These are phyloP conservation scores for Fusarium poae DNA, from an alignment of 2,329 filamentous ascomycete species.

Conservation along the genomic window DNA sequence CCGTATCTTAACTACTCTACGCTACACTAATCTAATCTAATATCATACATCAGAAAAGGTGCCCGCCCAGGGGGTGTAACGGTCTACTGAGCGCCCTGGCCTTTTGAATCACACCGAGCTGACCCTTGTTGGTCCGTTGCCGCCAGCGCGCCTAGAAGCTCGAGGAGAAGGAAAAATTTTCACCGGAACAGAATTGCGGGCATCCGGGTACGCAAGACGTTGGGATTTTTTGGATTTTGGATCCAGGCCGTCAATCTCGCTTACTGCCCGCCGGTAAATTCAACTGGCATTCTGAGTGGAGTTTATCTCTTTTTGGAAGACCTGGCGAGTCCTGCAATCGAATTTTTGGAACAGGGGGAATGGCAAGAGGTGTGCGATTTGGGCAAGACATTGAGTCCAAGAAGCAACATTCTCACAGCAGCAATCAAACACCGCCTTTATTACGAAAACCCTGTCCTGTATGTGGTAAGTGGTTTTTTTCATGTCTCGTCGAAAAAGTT, in stretches of 20 bases:
- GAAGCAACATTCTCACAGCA: slow-evolving; percentile 13
- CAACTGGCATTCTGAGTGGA: slow-evolving; percentile 48
- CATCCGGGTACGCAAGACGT: slow-evolving; percentile 48
- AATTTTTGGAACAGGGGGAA: slow-evolving; percentile 33
- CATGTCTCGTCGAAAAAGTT: slow-evolving; percentile 18
- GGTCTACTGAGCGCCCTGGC: slow-evolving; percentile 44
- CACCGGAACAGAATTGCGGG: slow-evolving; percentile 48
- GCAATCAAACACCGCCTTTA: slow-evolving; percentile 35
- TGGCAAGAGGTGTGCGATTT: slow-evolving; percentile 24
- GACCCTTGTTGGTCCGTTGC: slow-evolving; percentile 46
- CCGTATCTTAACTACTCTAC: slow-evolving; percentile 29
- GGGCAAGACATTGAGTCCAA: slow-evolving; percentile 14
- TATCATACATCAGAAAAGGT: slow-evolving; percentile 10
- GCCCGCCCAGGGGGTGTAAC: slow-evolving; percentile 40
- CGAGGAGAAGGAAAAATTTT: slow-evolving; percentile 51
- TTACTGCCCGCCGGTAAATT: slow-evolving; percentile 54
- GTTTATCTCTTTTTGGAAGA: slow-evolving; percentile 13
- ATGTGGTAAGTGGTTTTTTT: slow-evolving; percentile 25
- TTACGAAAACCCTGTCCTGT: slow-evolving; percentile 6
- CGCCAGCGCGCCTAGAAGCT: slow-evolving; percentile 50
- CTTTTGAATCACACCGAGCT: slow-evolving; percentile 51
- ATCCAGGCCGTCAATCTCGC: slow-evolving; percentile 54
- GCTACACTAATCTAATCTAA: slow-evolving; percentile 35
- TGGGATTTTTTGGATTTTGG: slow-evolving; percentile 44
- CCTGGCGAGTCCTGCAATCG: slow-evolving; percentile 36